These are phyloP conservation scores for Anisodus tanguticus DNA, from an alignment of 257 asterid species.

Conservation along the genomic window DNA sequence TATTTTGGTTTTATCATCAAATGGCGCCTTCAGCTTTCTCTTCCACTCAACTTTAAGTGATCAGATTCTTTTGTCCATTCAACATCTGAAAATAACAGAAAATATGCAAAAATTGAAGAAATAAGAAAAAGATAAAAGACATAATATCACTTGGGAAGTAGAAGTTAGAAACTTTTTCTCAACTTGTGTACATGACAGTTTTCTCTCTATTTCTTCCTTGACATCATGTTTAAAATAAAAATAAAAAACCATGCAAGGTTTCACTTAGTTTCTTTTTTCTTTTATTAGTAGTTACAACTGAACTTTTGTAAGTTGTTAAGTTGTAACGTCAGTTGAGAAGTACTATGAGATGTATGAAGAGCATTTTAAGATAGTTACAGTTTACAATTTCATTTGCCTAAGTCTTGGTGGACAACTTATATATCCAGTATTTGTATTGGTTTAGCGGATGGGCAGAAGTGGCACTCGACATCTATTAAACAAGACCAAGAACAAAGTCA, in stretches of 20 bases:
- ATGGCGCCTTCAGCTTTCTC: slow-evolving; percentile 26
- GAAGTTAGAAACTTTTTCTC: neutral
- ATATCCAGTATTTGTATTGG: no score
- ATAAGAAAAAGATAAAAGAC: slow-evolving; percentile 20
- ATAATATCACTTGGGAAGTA: slow-evolving; percentile 7
- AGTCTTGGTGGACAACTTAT: neutral
- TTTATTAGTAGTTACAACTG: neutral
- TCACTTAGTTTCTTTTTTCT: neutral
- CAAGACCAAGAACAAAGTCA: no score
- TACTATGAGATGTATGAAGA: neutral
- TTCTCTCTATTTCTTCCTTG: neutral
- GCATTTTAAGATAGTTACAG: no score
- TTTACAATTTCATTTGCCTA: neutral
- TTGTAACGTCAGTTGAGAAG: neutral
- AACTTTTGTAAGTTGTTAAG: neutral
- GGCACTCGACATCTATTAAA: no score
- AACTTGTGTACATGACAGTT: neutral
- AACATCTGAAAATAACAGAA: slow-evolving; percentile 14
- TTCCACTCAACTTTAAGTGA: slow-evolving; percentile 20
- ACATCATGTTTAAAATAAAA: neutral
- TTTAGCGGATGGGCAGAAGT: no score
- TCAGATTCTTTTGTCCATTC: slow-evolving; percentile 17
- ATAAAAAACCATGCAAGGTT: neutral
- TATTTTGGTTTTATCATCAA: slow-evolving; percentile 15
- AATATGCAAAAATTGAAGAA: neutral